Percentiles rank a stretch among this genome's conserved stretches.
Conservation (phyloP, 2,329 filamentous ascomycete species). For the Talaromyces sp. region DNA sequence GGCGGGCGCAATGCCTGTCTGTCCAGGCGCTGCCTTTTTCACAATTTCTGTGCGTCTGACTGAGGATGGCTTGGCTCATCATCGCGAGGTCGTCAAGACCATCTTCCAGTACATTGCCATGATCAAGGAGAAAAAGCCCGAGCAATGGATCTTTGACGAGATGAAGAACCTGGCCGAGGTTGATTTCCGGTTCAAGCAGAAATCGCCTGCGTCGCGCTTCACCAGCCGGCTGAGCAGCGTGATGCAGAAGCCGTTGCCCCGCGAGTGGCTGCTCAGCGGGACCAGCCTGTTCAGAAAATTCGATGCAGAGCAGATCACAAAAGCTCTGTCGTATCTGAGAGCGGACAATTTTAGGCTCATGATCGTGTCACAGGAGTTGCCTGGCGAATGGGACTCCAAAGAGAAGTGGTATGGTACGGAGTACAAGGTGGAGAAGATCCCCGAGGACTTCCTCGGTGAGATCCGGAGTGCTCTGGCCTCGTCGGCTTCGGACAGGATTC, state of each 20-base stretch:
- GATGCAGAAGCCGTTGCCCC: slow-evolving; percentile 86
- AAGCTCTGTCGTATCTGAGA: slow-evolving; percentile 66
- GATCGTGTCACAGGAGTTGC: slow-evolving; percentile 75
- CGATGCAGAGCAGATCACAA: slow-evolving; percentile 67
- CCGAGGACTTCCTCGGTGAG: slow-evolving; percentile 66
- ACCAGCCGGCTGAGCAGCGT: slow-evolving; percentile 77
- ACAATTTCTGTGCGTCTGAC: slow-evolving; percentile 75
- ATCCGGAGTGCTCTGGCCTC: slow-evolving; percentile 60
- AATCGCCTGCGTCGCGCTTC: slow-evolving; percentile 82
- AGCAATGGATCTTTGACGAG: slow-evolving; percentile 92
- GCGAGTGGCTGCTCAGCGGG: slow-evolving; percentile 82
- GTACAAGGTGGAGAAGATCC: slow-evolving; percentile 76
- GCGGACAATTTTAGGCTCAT: slow-evolving; percentile 87
- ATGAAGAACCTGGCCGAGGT: slow-evolving; percentile 86
- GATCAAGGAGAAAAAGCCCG: slow-evolving; percentile 70
- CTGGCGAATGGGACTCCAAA: slow-evolving; percentile 77
- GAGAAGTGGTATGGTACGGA: slow-evolving; percentile 99
- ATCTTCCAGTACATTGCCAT: slow-evolving; percentile 91
- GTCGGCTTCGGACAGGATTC: slow-evolving; percentile 54
- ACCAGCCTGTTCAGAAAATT: slow-evolving; percentile 72
- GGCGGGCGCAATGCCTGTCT: slow-evolving; percentile 69
- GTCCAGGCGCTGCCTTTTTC: slow-evolving; percentile 76
- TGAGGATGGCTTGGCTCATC: slow-evolving; percentile 75
- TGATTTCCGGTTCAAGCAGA: slow-evolving; percentile 92
- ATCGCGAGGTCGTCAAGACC: slow-evolving; percentile 73